Evolutionary conservation across 495 filamentous ascomycete genomes (phyloP), one percentile per base, ranked within the genome.

Genomic region (Talaromyces trachyspermus): DNA sequence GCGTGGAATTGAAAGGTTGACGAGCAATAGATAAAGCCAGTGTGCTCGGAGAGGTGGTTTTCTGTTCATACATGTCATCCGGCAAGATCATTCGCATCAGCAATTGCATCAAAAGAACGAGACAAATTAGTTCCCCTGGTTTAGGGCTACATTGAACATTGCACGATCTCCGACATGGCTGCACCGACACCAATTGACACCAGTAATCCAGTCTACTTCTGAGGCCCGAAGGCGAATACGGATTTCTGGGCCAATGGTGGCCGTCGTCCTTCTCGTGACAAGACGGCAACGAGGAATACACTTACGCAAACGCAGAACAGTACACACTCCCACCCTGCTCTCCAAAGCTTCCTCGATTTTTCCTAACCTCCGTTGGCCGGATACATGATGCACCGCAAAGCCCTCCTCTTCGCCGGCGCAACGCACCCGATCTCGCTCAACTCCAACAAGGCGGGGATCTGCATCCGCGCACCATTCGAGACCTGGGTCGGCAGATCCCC

Each of bases 331-430:
- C 50, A 7, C 12, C 14, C 15, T 30, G 38, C 26, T 17, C 5
- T 14, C 12, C 26, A 17, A n/a, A 1, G 29, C 18, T 2, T 5
- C 8, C 9, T 14, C 12, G 3, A 20, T n/a, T 15, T 19, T 2
- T 12, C 30, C 23, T 20, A 12, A 19, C n/a, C 18, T 20, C 15
- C 7, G 7, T 37, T 24, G 20, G 66, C n/a, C 58, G 41, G 46
- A 27, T 81, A 79, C 61, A 80, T 83, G 79, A 81, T 81, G 79
- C 68, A 80, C 60, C 70, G 68, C 42, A 82, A 82, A 62, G 78
- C 77, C 2, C 36, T 76, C 2, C 67, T 81, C 52, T 82, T 83
- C 65, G 38, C 49, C 25, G 39, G 39, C 17, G 22, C 36, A 11
- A 67, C 72, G 54, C 43, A 41, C 18, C 54, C 56, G 1, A 54